Conservation (phyloP, 1,284 basidiomycete species). For the Xerocomus minutiporus region DNA sequence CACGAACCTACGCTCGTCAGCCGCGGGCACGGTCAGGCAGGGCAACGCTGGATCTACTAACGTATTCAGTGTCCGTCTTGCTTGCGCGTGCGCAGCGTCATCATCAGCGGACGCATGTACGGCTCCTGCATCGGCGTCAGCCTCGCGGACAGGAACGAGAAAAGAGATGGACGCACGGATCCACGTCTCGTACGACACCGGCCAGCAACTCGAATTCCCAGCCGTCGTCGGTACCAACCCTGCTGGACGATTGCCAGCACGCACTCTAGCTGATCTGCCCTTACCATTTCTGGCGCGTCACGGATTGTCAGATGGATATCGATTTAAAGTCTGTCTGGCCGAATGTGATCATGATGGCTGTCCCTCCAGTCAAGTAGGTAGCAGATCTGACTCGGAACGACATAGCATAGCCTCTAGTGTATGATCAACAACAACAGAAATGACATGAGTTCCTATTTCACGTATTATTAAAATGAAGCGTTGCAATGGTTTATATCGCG, state of each 20-base stretch:
- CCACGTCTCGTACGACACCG: slow-evolving; percentile 68
- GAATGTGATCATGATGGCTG: too few relatives aligned
- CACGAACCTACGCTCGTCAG: slow-evolving; percentile 57
- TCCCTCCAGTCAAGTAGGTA: too few relatives aligned
- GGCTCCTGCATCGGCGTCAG: slow-evolving; percentile 44
- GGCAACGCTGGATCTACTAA: slow-evolving; percentile 75
- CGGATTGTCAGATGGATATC: too few relatives aligned
- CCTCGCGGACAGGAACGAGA: background rate
- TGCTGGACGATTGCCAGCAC: slow-evolving; percentile 92
- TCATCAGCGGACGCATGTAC: slow-evolving; percentile 58
- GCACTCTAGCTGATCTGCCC: slow-evolving; percentile 68
- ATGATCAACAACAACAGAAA: background rate
- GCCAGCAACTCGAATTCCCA: slow-evolving; percentile 92
- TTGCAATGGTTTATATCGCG: background rate
- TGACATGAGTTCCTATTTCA: background rate
- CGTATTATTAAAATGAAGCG: background rate
- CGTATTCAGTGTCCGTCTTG: slow-evolving; percentile 82
- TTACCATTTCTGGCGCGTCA: slow-evolving; percentile 69
- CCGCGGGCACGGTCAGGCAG: background rate
- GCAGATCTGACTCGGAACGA: background rate
- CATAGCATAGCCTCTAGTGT: background rate
- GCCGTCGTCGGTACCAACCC: slow-evolving; percentile 79
- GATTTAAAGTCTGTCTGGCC: too few relatives aligned
- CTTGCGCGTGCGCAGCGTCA: slow-evolving; percentile 61
- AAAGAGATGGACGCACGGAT: slow-evolving; percentile 44